Evolutionary conservation across 164 flowering plant species (phyloP).

Genomic region (Buxus sempervirens): DNA sequence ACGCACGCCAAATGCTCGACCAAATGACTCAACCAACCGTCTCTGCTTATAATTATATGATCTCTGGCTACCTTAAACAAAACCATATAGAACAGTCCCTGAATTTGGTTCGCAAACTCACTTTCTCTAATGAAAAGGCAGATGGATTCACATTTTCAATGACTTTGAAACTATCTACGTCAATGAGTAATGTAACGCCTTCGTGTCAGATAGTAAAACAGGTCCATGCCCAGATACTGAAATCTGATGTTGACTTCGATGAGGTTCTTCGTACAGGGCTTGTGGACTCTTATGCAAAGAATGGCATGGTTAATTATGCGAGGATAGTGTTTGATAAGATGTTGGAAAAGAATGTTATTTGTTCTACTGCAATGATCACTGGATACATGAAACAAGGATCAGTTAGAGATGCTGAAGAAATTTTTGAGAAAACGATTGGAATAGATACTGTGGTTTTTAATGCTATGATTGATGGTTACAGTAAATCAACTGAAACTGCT

Average conservation of each 20-base stretch:
- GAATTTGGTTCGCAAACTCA: constrained; percentile 37
- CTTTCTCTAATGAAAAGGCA: constrained; percentile 41
- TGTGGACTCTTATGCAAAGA: constrained; percentile 70
- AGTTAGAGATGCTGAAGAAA: constrained; percentile 59
- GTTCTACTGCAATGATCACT: constrained; percentile 81
- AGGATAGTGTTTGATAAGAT: constrained; percentile 67
- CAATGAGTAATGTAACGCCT: constrained; percentile 11
- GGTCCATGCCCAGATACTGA: constrained; percentile 68
- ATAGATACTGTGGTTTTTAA: constrained; percentile 82
- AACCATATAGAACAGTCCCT: constrained; percentile 40
- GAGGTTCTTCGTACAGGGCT: constrained; percentile 67
- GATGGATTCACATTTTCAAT: constrained; percentile 79
- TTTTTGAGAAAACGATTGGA: constrained; percentile 43
- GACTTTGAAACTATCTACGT: constrained; percentile 67
- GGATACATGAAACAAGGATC: constrained; percentile 72
- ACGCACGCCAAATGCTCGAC: constrained; percentile 70
- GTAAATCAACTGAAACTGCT: constrained; percentile 58
- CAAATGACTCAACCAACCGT: constrained; percentile 58
- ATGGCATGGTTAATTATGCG: constrained; percentile 56
- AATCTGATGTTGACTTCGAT: constrained; percentile 44
- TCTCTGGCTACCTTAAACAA: constrained; percentile 61
- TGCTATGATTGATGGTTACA: constrained; percentile 96
- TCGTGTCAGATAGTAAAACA: constrained; percentile 34
- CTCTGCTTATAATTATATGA: constrained; percentile 76
- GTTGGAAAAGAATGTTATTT: constrained; percentile 58